phyloP scores from a whole-genome alignment of 208 protist species.

The Novymonas esmeraldas region DNA sequence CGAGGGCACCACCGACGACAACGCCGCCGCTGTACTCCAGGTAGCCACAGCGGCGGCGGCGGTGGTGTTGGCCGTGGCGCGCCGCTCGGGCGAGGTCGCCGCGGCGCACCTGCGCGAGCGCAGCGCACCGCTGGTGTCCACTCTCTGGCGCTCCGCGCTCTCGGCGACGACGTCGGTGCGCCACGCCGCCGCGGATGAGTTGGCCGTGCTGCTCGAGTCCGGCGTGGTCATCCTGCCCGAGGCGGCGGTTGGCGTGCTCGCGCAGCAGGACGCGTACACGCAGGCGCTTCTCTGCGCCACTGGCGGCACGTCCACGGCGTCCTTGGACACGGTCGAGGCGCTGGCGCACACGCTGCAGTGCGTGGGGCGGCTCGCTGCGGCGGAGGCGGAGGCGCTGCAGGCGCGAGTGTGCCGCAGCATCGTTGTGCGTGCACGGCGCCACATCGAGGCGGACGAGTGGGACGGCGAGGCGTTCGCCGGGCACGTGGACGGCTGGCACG shows the following conservation, averaged over 20 bases:
- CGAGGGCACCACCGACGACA: neutral
- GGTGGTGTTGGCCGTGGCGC: constrained; percentile 5
- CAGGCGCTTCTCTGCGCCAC: constrained; percentile 39
- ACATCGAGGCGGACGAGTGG: constrained; percentile 15
- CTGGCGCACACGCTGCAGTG: constrained; percentile 29
- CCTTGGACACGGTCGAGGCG: constrained; percentile 23
- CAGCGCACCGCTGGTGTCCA: constrained; percentile 4
- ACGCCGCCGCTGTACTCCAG: constrained; percentile 5
- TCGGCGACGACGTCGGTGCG: neutral
- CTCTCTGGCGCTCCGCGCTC: constrained; percentile 9
- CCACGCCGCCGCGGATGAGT: constrained; percentile 9
- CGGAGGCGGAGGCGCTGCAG: constrained; percentile 11
- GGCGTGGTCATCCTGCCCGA: constrained; percentile 16
- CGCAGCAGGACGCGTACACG: constrained; percentile 25
- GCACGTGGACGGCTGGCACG: constrained; percentile 39
- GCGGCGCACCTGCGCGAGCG: constrained; percentile 3
- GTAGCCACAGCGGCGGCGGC: constrained; percentile 8
- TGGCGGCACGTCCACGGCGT: neutral
- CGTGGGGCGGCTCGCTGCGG: constrained; percentile 21
- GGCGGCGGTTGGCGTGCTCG: constrained; percentile 5
- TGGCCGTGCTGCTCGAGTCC: constrained; percentile 9
- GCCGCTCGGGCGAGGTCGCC: neutral
- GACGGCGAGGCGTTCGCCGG: constrained; percentile 19
- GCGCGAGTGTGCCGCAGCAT: constrained; percentile 1
- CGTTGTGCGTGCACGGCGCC: constrained; percentile 1